A percentile compares a stretch with the other conserved stretches of the same genome.
These are phyloP conservation scores for Ophiocytium majus DNA, from an alignment of 352 stramenopile species.

Conservation along the genomic window DNA sequence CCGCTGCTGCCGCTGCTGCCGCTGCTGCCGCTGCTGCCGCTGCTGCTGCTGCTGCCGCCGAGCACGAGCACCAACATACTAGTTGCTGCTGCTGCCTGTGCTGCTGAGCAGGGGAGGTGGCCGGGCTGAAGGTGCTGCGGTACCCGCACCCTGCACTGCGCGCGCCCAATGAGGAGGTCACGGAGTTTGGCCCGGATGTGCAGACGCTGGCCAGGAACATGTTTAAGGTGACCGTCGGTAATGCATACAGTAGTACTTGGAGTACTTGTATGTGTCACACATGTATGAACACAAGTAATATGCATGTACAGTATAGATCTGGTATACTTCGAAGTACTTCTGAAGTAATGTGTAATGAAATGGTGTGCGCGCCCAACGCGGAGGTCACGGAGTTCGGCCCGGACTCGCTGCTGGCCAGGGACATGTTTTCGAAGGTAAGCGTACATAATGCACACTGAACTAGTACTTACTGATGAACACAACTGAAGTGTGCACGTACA, in stretches of 20 bases:
- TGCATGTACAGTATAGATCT: neutral
- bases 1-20: too few species aligned
- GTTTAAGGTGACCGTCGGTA: conserved; percentile 65
- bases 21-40: too few species aligned
- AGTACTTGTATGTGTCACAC: neutral
- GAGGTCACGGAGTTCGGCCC: conserved; percentile 66
- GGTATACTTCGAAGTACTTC: too few species aligned
- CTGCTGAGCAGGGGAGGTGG: conserved; percentile 64
- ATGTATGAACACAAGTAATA: neutral
- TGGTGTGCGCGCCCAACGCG: conserved; percentile 66
- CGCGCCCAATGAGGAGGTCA: conserved; percentile 65
- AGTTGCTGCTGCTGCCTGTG: too few species aligned
- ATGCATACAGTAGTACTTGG: neutral
- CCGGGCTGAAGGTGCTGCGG: conserved; percentile 69
- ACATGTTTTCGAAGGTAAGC: too few species aligned
- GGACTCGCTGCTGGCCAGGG: too few species aligned
- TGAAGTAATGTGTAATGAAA: too few species aligned
- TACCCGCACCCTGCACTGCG: conserved; percentile 73
- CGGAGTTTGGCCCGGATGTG: conserved; percentile 63
- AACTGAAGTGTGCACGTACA: too few species aligned
- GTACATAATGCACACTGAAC: too few species aligned
- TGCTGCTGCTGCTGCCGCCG: too few species aligned
- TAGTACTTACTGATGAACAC: too few species aligned
- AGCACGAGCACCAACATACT: too few species aligned
- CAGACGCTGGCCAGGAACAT: conserved; percentile 69